phyloP scores from a whole-genome alignment of 495 filamentous ascomycete species.

The Podospora pseudoanserina region DNA sequence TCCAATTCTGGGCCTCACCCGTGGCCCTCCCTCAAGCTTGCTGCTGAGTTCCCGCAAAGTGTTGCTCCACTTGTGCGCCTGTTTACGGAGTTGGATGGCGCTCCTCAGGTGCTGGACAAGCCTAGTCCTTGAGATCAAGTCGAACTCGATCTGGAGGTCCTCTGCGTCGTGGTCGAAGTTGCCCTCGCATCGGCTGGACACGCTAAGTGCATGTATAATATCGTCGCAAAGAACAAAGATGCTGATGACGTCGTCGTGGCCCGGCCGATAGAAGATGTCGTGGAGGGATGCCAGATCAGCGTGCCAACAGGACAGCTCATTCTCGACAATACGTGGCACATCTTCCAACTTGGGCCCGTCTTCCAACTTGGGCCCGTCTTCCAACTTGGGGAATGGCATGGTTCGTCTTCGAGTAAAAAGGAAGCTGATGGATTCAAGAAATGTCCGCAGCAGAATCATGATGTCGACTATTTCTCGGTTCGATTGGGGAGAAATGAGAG shows the following conservation, averaged over 20 bases:
- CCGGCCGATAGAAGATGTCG: background rate
- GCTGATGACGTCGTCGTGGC: background rate
- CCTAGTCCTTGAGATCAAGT: background rate
- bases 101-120: background rate
- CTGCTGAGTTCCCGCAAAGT: background rate
- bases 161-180: background rate
- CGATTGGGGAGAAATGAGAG: too few species aligned
- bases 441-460: too few species aligned
- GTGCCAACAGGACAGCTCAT: background rate
- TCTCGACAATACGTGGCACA: too few species aligned
- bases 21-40: background rate
- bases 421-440: too few species aligned
- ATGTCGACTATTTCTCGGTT: too few species aligned
- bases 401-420: too few species aligned
- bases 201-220: background rate
- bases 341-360: too few species aligned
- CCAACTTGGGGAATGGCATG: too few species aligned
- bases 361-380: too few species aligned
- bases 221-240: background rate
- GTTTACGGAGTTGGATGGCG: background rate
- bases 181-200: background rate
- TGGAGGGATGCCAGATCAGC: background rate
- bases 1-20: background rate
- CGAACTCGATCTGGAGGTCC: background rate
- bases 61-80: background rate